These are phyloP conservation scores for Babesia sp. DNA, from an alignment of 169 alveolate species.

Conservation along the genomic window DNA sequence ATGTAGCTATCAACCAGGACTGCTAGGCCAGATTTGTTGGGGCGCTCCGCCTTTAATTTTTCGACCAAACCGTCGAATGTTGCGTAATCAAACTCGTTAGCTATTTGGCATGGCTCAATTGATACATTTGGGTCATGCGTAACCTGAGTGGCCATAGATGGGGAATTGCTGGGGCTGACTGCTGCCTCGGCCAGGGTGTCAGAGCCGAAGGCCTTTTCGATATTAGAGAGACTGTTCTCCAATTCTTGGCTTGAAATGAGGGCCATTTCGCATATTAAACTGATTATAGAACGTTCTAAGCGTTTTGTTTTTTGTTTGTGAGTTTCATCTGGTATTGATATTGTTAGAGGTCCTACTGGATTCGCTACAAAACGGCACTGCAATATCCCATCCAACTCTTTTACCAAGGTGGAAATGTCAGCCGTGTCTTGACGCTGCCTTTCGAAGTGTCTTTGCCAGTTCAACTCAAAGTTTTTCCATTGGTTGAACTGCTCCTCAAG, in stretches of 20 bases:
- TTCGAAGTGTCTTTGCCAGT: conserved; percentile 9
- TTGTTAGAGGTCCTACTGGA: background rate
- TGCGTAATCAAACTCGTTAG: background rate
- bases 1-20: background rate
- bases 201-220: background rate
- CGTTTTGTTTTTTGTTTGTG: background rate
- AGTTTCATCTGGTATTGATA: background rate
- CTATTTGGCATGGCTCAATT: background rate
- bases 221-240: background rate
- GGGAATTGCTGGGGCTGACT: too few relatives aligned
- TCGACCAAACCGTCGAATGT: background rate
- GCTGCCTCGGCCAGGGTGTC: too few relatives aligned
- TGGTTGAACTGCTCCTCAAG: background rate
- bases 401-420: background rate
- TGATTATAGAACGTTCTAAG: background rate
- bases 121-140: too few relatives aligned
- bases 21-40: background rate
- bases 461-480: background rate
- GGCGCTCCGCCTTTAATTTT: background rate
- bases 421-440: background rate
- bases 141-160: too few relatives aligned
- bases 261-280: background rate
- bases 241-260: background rate
- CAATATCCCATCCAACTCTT: conserved; percentile 2
- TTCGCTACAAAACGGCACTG: background rate